Conservation (phyloP, 2,329 filamentous ascomycete genomes). For the Grosmannia clavigera region DNA sequence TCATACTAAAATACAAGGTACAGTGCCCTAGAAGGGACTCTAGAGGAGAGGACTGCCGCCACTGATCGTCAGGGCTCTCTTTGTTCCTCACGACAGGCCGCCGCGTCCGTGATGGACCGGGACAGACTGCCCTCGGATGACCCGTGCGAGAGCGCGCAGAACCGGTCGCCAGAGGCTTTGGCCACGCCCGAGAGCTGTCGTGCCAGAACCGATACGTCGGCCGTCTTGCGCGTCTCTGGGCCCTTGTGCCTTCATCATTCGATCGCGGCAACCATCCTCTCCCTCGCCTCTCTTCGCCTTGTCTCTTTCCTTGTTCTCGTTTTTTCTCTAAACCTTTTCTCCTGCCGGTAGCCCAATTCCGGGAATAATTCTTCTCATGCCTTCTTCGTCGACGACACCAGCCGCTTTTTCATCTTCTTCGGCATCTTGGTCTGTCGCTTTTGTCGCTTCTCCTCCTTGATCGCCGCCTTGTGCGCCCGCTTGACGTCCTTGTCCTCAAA, state of each 20-base stretch:
- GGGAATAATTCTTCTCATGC: conserved; percentile 16
- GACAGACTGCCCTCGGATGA: not conserved
- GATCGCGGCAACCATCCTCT: conserved; percentile 2
- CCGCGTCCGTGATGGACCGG: not conserved
- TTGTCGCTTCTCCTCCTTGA: conserved; percentile 93
- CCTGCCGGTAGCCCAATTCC: not conserved
- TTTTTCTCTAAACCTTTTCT: conserved; percentile 29
- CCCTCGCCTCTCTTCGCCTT: not conserved
- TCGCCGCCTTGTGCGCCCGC: conserved; percentile 72
- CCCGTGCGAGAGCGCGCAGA: not conserved
- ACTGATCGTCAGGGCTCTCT: conserved; percentile 45
- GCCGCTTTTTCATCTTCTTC: conserved; percentile 87
- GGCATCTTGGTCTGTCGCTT: conserved; percentile 93
- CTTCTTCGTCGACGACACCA: conserved; percentile 52
- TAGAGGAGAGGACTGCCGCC: not conserved
- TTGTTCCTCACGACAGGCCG: conserved; percentile 32
- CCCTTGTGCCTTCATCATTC: conserved; percentile 11
- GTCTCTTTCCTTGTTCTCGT: conserved; percentile 19
- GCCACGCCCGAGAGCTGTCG: not conserved
- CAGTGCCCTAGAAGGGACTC: not conserved
- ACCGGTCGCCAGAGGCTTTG: not conserved
- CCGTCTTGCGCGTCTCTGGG: conserved; percentile 3
- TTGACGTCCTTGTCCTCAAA: conserved; percentile 90
- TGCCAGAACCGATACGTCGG: not conserved
- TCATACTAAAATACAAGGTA: not conserved